Percentiles rank a stretch among this genome's conserved stretches.
These are phyloP conservation scores for Xylaria sp. DNA, from an alignment of 2,329 filamentous ascomycete species.

Conservation along the genomic window DNA sequence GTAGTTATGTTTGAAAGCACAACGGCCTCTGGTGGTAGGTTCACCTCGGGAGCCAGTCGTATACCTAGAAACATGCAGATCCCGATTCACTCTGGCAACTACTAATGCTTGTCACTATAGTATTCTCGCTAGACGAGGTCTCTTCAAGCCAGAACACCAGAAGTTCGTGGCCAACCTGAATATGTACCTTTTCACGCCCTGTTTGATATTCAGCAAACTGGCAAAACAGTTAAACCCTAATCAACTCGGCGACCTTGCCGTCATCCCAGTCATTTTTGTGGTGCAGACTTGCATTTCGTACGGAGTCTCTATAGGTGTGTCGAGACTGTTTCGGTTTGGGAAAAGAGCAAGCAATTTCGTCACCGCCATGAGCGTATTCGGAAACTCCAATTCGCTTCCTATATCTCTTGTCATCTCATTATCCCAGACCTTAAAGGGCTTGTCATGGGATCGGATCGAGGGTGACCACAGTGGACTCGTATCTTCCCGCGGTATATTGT, in stretches of 20 bases:
- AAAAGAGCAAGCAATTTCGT: slow-evolving; percentile 93
- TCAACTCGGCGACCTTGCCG: slow-evolving; percentile 87
- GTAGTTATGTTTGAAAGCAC: neutral
- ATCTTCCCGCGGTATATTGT: slow-evolving; percentile 90
- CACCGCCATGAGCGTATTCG: slow-evolving; percentile 96
- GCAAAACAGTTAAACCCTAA: slow-evolving; percentile 93
- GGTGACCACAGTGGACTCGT: slow-evolving; percentile 97
- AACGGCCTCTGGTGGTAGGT: neutral
- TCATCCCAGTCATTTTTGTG: slow-evolving; percentile 95
- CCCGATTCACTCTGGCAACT: neutral
- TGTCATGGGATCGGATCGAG: slow-evolving; percentile 92
- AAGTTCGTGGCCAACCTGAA: slow-evolving; percentile 98
- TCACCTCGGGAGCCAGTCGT: neutral
- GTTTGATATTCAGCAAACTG: slow-evolving; percentile 96
- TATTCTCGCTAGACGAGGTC: slow-evolving; percentile 86
- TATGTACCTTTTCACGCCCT: slow-evolving; percentile 95
- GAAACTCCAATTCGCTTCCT: slow-evolving; percentile 96
- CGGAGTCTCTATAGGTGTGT: slow-evolving; percentile 75
- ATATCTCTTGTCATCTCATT: slow-evolving; percentile 96
- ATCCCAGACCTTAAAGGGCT: slow-evolving; percentile 87
- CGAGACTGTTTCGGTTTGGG: slow-evolving; percentile 81
- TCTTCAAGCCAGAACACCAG: slow-evolving; percentile 95
- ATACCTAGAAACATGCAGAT: neutral
- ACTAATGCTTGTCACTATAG: slow-evolving; percentile 18
- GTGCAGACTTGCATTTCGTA: slow-evolving; percentile 91